Conservation (phyloP, 148 eudicot species). For the Camellia sinensis region DNA sequence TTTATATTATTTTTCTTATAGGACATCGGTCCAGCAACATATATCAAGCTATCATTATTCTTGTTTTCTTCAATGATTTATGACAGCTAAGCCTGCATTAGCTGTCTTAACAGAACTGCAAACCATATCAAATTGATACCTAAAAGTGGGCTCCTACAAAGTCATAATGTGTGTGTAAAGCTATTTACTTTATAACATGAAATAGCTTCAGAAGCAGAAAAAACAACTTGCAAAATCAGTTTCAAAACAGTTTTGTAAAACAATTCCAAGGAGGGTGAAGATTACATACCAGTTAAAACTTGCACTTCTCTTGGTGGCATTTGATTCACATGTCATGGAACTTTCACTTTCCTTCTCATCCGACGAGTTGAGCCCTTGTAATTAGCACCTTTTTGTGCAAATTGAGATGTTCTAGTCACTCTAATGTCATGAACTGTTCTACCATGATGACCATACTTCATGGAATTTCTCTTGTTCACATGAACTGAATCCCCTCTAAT, state of each 20-base stretch:
- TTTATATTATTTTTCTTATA: no score
- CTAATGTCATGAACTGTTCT: constrained; percentile 11
- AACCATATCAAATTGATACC: no score
- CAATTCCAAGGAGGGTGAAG: not conserved
- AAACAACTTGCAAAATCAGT: not conserved
- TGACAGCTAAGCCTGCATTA: no score
- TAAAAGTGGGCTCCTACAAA: no score
- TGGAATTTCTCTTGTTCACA: constrained; percentile 11
- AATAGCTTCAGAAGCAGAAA: no score
- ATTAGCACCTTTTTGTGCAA: constrained; percentile 24
- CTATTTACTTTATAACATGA: no score
- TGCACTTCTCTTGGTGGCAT: not conserved
- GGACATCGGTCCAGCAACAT: no score
- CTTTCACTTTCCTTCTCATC: constrained; percentile 13
- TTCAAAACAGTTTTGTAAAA: not conserved
- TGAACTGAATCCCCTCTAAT: constrained; percentile 13
- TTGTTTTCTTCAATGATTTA: no score
- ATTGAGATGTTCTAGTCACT: constrained; percentile 28
- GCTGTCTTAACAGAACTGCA: no score
- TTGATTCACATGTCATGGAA: not conserved
- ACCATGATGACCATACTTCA: constrained; percentile 9
- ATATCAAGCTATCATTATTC: no score
- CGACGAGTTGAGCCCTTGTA: constrained; percentile 1
- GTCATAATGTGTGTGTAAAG: no score
- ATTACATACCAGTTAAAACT: not conserved